A percentile compares a stretch with the other conserved stretches of the same genome.
phyloP scores from a whole-genome alignment of 2,329 filamentous ascomycete genomes.

The Stemphylium lycopersici region DNA sequence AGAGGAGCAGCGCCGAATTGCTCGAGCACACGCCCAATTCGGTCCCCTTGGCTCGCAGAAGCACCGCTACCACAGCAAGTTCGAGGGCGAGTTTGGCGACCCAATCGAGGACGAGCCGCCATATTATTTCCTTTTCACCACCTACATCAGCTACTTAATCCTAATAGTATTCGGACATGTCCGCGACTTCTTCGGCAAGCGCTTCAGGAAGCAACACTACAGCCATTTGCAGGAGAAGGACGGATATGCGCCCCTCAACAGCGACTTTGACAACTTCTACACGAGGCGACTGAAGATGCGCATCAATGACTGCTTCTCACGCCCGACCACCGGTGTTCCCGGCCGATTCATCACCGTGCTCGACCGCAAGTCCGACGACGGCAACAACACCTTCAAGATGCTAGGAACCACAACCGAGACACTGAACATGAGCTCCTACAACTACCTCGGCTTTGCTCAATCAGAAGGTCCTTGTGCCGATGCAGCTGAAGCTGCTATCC shows the following conservation, averaged over 20 bases:
- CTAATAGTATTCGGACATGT: conserved; percentile 95
- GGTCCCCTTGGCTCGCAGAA: conserved; percentile 79
- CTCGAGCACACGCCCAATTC: conserved; percentile 86
- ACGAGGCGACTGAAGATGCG: conserved; percentile 89
- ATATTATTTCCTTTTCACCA: conserved; percentile 96
- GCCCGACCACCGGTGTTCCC: conserved; percentile 90
- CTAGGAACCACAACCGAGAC: conserved; percentile 93
- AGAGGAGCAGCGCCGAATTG: conserved; percentile 78
- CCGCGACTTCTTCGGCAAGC: conserved; percentile 96
- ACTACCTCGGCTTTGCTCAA: conserved; percentile 97
- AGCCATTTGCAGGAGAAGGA: conserved; percentile 80
- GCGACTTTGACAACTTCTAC: conserved; percentile 99
- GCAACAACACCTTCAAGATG: conserved; percentile 87
- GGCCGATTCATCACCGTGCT: conserved; percentile 92
- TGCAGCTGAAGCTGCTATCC: conserved; percentile 82
- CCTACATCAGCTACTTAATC: conserved; percentile 97
- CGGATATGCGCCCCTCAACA: conserved; percentile 93
- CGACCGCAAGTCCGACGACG: conserved; percentile 88
- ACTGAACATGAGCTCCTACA: conserved; percentile 98
- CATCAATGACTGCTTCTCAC: conserved; percentile 95
- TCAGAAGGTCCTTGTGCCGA: conserved; percentile 97
- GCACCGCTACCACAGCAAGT: conserved; percentile 89
- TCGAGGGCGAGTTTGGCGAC: conserved; percentile 79
- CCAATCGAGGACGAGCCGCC: conserved; percentile 94
- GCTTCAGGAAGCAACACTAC: conserved; percentile 87